A percentile compares a stretch with the other conserved stretches of the same genome.
Conservation (phyloP, 208 protist genomes). For the Kentomonas sorsogonicus region DNA sequence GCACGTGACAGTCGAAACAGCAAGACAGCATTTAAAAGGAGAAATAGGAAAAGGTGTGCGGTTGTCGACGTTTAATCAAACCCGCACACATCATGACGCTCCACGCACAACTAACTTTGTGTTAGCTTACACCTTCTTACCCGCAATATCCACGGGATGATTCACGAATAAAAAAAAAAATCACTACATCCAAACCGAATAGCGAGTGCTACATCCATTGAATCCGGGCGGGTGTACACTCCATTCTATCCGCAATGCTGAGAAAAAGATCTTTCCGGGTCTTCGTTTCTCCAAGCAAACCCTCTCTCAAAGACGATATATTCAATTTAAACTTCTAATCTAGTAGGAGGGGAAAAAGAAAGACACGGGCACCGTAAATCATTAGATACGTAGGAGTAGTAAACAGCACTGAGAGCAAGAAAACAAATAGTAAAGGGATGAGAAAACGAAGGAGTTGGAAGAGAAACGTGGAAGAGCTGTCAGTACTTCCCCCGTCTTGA, state of each 20-base stretch:
- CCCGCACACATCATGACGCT: no score
- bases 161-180: no score
- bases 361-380: conserved; percentile 5
- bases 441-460: neutral
- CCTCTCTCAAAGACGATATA: neutral
- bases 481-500: no score
- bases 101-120: no score
- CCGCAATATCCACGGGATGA: no score
- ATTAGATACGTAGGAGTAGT: neutral
- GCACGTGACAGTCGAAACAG: neutral
- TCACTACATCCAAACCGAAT: no score
- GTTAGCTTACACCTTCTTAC: no score
- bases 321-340: neutral
- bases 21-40: neutral
- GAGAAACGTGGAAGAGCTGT: no score
- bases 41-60: neutral
- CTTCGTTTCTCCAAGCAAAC: neutral
- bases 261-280: neutral
- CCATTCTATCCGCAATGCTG: no score
- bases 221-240: no score
- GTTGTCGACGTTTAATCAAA: no score
- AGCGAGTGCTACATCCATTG: no score
- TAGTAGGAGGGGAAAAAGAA: conserved; percentile 1
- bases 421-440: conserved; percentile 1
- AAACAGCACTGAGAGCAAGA: conserved; percentile 13